Evolutionary conservation across 805 yeast genomes (phyloP), one percentile per base, ranked within the genome.

Genomic region (Lipomyces mesembrius): DNA sequence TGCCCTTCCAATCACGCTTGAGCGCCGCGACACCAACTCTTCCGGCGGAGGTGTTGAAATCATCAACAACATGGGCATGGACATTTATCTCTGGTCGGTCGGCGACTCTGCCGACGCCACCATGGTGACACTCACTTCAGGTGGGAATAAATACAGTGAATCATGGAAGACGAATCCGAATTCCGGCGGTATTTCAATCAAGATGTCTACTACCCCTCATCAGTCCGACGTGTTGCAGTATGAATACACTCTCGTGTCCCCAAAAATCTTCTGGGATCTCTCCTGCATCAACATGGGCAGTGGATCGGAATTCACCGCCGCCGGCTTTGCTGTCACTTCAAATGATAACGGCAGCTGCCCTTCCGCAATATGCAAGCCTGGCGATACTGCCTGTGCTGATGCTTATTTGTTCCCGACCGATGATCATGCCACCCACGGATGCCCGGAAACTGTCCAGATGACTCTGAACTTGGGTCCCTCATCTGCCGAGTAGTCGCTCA

Each of bases 291-390:
- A 39, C 20, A 12, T 17, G 20, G 46, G 46, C 46, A 39, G n/a
- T 39, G 46, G 46, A 17, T 39, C 46, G 46, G 46, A 39, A 39
- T 39, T 39, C 46, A 17, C 46, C 46, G 5, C 46, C 20, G 46
- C 46, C 46, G 46, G 46, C 46, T 39, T 39, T 39, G 46, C 46
- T 39, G 46, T 39, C 46, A 39, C 46, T 39, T 39, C 46, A 17
- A 17, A 39, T 4, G 46, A 39, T 39, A 39, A 17, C 46, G 46
- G 46, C 46, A 17, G 8, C 46, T 39, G 46, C 46, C 46, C 46
- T 39, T 17, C 46, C 5, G 46, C 46, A 39, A 39, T 14, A 17
- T 39, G 46, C 46, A 39, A 39, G 46, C 20, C 46, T 39, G 46
- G 46, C 46, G 46, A 39, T 39, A 39, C 20, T 39, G 46, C 46